These are phyloP conservation scores for Fagus sylvatica DNA, from an alignment of 306 rosid species.

Conservation along the genomic window DNA sequence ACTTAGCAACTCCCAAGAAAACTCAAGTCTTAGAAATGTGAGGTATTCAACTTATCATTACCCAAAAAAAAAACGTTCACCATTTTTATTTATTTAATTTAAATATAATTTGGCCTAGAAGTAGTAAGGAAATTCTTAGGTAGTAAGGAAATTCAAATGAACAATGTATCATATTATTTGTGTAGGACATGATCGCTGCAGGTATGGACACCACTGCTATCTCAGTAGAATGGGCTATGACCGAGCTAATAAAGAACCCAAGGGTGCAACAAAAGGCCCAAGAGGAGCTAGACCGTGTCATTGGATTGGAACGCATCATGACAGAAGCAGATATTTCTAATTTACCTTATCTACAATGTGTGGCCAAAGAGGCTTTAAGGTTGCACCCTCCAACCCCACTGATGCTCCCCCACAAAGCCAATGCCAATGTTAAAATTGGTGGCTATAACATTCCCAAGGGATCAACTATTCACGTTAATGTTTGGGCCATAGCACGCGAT, in stretches of 20 bases:
- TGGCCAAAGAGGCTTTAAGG: conserved; percentile 75
- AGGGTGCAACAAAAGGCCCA: conserved; percentile 85
- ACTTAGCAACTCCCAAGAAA: too few relatives aligned
- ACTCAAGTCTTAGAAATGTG: too few relatives aligned
- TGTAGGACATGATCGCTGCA: conserved; percentile 88
- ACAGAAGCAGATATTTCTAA: conserved; percentile 58
- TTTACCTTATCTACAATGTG: conserved; percentile 74
- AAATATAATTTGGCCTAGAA: too few relatives aligned
- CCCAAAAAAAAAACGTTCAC: too few relatives aligned
- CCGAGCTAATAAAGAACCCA: conserved; percentile 72
- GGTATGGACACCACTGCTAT: conserved; percentile 86
- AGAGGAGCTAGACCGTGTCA: conserved; percentile 63
- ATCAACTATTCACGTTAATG: conserved; percentile 50
- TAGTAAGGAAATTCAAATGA: background rate
- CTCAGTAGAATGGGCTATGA: conserved; percentile 86
- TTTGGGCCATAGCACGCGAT: conserved; percentile 59
- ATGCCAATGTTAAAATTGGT: conserved; percentile 41
- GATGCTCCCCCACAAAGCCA: conserved; percentile 82
- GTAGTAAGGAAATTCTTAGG: too few relatives aligned
- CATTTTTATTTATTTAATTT: too few relatives aligned
- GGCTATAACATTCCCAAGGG: conserved; percentile 58
- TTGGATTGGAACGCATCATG: conserved; percentile 74
- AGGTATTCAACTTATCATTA: too few relatives aligned
- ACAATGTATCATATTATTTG: background rate
- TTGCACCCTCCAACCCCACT: conserved; percentile 94